Conservation (phyloP, 1,284 basidiomycete species). For the Cryptococcus sp. region DNA sequence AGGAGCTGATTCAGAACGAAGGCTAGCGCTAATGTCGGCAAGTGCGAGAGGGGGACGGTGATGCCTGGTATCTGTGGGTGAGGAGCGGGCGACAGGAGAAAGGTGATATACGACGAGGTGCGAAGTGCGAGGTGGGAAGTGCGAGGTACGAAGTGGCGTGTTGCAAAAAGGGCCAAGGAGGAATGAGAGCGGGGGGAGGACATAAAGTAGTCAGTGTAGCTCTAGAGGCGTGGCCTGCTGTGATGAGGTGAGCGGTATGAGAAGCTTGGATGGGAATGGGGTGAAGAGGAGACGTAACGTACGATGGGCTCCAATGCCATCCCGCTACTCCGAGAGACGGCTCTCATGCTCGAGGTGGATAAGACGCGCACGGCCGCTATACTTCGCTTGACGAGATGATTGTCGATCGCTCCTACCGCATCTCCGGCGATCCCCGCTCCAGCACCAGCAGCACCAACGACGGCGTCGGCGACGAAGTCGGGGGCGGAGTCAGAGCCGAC, state of each 20-base stretch:
- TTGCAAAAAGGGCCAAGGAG: too few species aligned
- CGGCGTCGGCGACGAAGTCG: too few species aligned
- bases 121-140: background rate
- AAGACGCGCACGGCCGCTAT: slow-evolving; percentile 1
- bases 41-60: slow-evolving; percentile 46
- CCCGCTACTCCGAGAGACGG: slow-evolving; percentile 40
- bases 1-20: slow-evolving; percentile 46
- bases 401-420: background rate
- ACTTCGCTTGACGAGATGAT: slow-evolving; percentile 14
- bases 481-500: too few species aligned
- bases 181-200: too few species aligned
- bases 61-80: slow-evolving; percentile 47
- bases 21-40: slow-evolving; percentile 44
- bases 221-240: too few species aligned
- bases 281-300: background rate
- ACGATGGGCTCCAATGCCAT: slow-evolving; percentile 4
- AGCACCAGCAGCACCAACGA: slow-evolving; percentile 1
- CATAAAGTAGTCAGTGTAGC: too few species aligned
- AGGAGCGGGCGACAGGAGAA: background rate
- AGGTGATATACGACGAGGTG: background rate
- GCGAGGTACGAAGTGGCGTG: too few species aligned
- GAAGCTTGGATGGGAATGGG: too few species aligned
- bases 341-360: slow-evolving; percentile 1
- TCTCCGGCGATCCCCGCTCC: too few species aligned
- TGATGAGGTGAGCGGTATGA: too few species aligned